Percentiles rank a stretch among this genome's conserved stretches.
These are phyloP conservation scores for Colletotrichum sp. DNA, from an alignment of 2,329 filamentous ascomycete species.

Conservation along the genomic window DNA sequence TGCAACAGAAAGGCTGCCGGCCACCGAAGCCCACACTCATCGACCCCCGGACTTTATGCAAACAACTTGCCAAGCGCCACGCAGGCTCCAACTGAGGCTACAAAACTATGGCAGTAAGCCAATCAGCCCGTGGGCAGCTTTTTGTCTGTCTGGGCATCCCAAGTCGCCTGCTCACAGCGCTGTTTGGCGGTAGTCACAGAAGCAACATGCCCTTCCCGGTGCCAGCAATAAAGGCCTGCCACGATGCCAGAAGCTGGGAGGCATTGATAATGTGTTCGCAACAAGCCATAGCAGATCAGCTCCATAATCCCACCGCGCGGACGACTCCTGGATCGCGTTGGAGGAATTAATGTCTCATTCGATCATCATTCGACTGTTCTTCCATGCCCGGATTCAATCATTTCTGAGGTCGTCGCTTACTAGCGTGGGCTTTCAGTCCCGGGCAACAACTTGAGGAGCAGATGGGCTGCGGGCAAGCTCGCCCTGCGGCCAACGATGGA, in stretches of 20 bases:
- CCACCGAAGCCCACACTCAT: slow-evolving; percentile 23
- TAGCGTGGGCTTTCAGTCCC: not conserved
- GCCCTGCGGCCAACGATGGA: not conserved
- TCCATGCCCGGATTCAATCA: slow-evolving; percentile 10
- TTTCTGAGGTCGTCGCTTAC: not conserved
- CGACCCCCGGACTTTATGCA: slow-evolving; percentile 36
- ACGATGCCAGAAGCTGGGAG: not conserved
- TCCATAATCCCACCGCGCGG: not conserved
- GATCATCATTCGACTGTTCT: slow-evolving; percentile 10
- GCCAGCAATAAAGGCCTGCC: not conserved
- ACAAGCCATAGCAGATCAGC: not conserved
- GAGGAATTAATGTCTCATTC: slow-evolving; percentile 13
- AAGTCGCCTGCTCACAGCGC: not conserved
- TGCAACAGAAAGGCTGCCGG: slow-evolving; percentile 27
- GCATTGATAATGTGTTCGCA: not conserved
- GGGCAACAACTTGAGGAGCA: not conserved
- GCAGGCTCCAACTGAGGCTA: not conserved
- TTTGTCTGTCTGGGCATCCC: not conserved
- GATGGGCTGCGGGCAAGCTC: not conserved
- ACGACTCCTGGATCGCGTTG: not conserved
- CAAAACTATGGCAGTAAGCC: not conserved
- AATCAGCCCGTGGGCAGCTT: not conserved
- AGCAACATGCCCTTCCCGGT: not conserved
- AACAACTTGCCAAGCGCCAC: slow-evolving; percentile 22
- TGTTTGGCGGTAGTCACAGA: slow-evolving; percentile 9